Evolutionary conservation across 164 flowering plant species (phyloP).

Genomic region (Vitis rupestris): DNA sequence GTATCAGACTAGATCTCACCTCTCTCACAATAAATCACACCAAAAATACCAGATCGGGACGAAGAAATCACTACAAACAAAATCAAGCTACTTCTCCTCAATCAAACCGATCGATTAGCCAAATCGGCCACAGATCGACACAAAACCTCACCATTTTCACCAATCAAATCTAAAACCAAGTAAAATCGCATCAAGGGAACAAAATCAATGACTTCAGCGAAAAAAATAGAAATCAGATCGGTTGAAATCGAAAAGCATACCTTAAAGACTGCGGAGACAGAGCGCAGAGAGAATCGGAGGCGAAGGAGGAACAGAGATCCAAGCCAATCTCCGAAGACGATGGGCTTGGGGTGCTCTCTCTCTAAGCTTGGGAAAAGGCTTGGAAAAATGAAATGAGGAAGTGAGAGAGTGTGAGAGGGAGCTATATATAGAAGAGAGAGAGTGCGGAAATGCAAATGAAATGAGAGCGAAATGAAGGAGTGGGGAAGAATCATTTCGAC

Average conservation of each 20-base stretch:
- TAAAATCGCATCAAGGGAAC: background rate
- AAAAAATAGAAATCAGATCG: background rate
- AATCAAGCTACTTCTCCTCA: no score
- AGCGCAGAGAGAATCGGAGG: background rate
- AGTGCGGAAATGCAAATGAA: conserved; percentile 23
- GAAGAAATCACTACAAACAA: no score
- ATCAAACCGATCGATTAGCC: no score
- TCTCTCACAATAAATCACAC: no score
- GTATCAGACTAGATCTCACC: no score
- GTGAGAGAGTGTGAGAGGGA: background rate
- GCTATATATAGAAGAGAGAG: background rate
- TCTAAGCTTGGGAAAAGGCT: background rate
- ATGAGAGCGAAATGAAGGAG: conserved; percentile 14
- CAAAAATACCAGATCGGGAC: no score
- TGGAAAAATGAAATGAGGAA: background rate
- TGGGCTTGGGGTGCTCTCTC: conserved; percentile 9
- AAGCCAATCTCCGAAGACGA: conserved; percentile 14
- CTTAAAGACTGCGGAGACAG: background rate
- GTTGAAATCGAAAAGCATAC: background rate
- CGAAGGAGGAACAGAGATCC: background rate
- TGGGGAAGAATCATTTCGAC: conserved; percentile 28
- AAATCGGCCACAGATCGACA: no score
- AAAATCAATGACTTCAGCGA: background rate
- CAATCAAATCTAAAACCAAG: background rate
- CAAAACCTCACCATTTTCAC: no score